Evolutionary conservation across 1,139 yeast species (phyloP), one percentile per base, ranked within the genome.

Genomic region (Candida sp.): DNA sequence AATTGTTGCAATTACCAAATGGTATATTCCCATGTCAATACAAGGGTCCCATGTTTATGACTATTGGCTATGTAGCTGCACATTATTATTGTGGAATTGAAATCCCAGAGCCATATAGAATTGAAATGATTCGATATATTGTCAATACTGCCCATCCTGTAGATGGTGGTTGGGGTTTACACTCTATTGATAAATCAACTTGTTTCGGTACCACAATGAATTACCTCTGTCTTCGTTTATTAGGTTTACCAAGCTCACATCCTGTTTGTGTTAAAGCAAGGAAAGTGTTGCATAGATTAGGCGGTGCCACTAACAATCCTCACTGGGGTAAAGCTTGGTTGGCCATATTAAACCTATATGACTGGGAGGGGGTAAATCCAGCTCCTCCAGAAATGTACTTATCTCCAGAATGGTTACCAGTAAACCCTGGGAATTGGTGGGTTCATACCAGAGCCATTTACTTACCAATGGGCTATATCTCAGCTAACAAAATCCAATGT

Each of bases 91-190:
- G 93, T 21, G 77, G 80, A 35, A 75, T 80, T 0, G 81, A 78
- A 21, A 86, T 93, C 30, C 84, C 93, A 0, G 82, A 81, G 36
- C 84, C 81, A 27, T 81, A 77, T 52, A 69, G 73, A 49, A 64
- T 69, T 8, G 99, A 95, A 61, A 68, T 95, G 61, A 81, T 86
- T 34, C 74, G 98, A 44, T 93, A 90, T 58, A 67, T 93, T 21
- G 89, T 89, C 19, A 95, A 95, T 59, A 79, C 88, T 0, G 84
- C 98, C 0, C 97, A 93, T 60, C 98, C 97, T 0, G 96, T 90
- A 0, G 99, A 95, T 64, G 99, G 99, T n/a, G 99, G 99, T 1
- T 95, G 99, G 99, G 99, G 98, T 0, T 73, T 95, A 41, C 98
- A 93, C 59, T 80, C 90, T 3, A 83, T 81, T 40, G 99, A 93